Base-by-base conservation (phyloP, 495 filamentous ascomycete species). In the Stereocaulon alpinum region DNA sequence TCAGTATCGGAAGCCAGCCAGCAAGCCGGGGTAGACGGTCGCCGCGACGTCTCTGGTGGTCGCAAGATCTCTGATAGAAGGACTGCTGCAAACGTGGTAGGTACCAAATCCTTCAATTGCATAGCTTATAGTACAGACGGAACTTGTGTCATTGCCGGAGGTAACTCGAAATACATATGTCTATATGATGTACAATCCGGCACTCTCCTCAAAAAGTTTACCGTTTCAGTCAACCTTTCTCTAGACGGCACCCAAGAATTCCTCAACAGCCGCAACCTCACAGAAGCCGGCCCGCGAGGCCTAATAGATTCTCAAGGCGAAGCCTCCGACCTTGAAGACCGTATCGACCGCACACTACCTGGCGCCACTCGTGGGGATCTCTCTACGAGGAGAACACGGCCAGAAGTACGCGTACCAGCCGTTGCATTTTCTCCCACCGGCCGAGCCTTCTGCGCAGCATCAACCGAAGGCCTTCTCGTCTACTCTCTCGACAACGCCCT, bases 131-230 rank as follows among this genome's bases (percentile, higher is more conserved):
- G 87, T 64, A 84, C 89, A 2, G 93, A 98, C 66, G 94, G 93
- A 43, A 85, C 81, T 56, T 96, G 91, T 69, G 77, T 97, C 24
- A 76, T 98, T 43, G 92, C 91, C 0, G 91, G 80, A 51, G 93
- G 93, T 6, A 96, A 91, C 72, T 95, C 89, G 81, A 98, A 96
- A 73, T 96, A 89, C 67, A 95, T 98, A 32, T 97, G 94, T 67
- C 75, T 98, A 56, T 98, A 98, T 70, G 90, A 93, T 52, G 88
- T 93, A 24, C 79, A 80, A 45, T 92, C 91, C 4, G 89, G 91
- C 66, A 87, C 88, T 4, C 75, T 98, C n/a, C 73, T 96, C 56
- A 95, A 92, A 65, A 95, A 95, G 63, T 97, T 85, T 67, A 95
- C 91, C 1, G 89, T 96, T 59, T 93, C 88, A 44, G 82, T 94